phyloP scores from a whole-genome alignment of 306 rosid genomes.

The Pterocarpus macrocarpus region DNA sequence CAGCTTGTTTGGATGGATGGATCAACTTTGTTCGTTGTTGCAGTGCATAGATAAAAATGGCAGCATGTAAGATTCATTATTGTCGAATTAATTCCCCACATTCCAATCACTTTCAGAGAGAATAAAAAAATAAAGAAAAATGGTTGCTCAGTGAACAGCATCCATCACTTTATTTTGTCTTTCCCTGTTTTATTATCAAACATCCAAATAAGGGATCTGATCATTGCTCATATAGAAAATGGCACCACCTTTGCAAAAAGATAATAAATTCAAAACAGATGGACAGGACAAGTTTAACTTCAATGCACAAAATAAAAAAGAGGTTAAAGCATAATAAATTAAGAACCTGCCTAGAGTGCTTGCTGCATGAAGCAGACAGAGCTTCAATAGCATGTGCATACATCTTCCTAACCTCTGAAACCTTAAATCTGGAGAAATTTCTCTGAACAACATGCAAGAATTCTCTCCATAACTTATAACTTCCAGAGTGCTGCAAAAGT shows the following conservation, averaged over 20 bases:
- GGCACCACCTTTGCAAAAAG: constrained; percentile 19
- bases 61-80: constrained; percentile 26
- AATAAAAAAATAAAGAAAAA: constrained; percentile 1
- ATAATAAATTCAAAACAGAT: constrained; percentile 42
- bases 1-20: constrained; percentile 32
- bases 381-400: constrained; percentile 93
- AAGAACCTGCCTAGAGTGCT: constrained; percentile 99
- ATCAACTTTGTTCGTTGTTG: constrained; percentile 32
- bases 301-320: constrained; percentile 11
- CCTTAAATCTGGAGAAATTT: constrained; percentile 93
- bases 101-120: constrained; percentile 3
- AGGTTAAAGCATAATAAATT: constrained; percentile 47
- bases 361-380: constrained; percentile 81
- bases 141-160: constrained; percentile 13
- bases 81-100: not conserved
- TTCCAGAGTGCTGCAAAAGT: constrained; percentile 79
- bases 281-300: not conserved
- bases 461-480: constrained; percentile 83
- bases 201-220: constrained; percentile 28
- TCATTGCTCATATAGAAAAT: constrained; percentile 18
- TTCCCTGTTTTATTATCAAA: not conserved
- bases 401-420: constrained; percentile 89
- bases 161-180: constrained; percentile 25
- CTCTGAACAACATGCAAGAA: constrained; percentile 86
- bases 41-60: not conserved